Evolutionary conservation across 805 yeast genomes (phyloP).

Genomic region (Kuraishia piskuri): DNA sequence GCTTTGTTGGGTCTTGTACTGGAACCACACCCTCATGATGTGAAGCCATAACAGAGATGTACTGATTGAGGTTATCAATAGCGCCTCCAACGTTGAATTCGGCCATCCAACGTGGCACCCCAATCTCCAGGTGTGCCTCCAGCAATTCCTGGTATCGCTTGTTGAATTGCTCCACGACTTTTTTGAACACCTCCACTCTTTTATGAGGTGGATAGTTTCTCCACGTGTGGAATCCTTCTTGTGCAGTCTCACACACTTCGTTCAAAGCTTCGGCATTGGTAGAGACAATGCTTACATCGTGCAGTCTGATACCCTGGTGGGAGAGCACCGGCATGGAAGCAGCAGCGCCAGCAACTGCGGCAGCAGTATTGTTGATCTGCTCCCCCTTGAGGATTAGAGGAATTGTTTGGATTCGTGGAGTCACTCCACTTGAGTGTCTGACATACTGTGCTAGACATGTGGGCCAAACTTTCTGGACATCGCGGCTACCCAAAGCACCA

Average conservation of each 20-base stretch:
- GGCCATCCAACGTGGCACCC: conserved; percentile 27
- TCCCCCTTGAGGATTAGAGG: neutral
- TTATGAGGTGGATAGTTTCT: conserved; percentile 3
- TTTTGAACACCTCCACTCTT: conserved; percentile 8
- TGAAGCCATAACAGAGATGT: conserved; percentile 14
- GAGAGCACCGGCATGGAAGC: neutral
- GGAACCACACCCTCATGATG: conserved; percentile 14
- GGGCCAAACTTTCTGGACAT: no score
- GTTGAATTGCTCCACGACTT: conserved; percentile 6
- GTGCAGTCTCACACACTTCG: conserved; percentile 8
- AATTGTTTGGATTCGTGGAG: neutral
- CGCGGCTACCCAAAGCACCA: neutral
- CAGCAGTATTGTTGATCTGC: neutral
- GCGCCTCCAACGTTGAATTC: conserved; percentile 23
- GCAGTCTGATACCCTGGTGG: neutral
- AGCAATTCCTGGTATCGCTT: conserved; percentile 9
- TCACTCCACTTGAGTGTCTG: neutral
- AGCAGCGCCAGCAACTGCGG: neutral
- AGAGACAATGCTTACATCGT: neutral
- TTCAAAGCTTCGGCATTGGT: neutral
- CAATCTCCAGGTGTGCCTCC: conserved; percentile 22
- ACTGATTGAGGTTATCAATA: conserved; percentile 22
- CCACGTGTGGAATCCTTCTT: conserved; percentile 14
- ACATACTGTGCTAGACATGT: neutral
- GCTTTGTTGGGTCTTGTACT: conserved; percentile 6